Base-by-base conservation (phyloP, 129 eudicot species). In the Silybum marianum region DNA sequence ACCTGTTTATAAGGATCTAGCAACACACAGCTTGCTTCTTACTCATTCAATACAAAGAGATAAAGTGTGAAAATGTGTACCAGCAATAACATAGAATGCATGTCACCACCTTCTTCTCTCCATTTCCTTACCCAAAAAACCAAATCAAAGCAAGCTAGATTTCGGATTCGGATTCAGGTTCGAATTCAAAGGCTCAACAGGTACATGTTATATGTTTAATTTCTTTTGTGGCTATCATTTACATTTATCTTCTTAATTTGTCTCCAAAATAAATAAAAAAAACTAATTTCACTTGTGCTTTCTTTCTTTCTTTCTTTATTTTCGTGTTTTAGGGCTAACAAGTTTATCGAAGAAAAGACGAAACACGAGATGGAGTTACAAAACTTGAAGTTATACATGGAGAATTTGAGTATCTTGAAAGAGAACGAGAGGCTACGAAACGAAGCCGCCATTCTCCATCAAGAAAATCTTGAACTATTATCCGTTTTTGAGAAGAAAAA, bases 361-460 rank as follows among this genome's bases (percentile, higher is more conserved):
- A 88, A 75, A 75, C 75, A 60, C 24, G 76, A 84, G 69, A 78
- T 91, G 88, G 88, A 85, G 69, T 69, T 83, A 36, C 75, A 77
- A 75, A 90, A 90, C 84, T 65, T 88, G 90, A 85, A 88, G 87
- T 75, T 90, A 79, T 85, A 82, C 79, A 72, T 85, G 81, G 86
- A 80, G 85, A 91, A 91, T 88, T 72, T 85, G 82, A 85, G 82
- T 58, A 91, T 91, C 69, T 77, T 88, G 75, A 81, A 85, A 82
- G 91, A 88, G 85, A 91, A 91, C 86, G 90, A 90, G 67, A 91
- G 71, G 86, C 81, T 91, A 65, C 83, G 88, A 74, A 74, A 86
- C 63, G 86, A 80, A 82, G 93, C 93, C 76, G 62, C 74, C 51
- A 46, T 79, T 30, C 97, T 91, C 68, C 88, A 79, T 74, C 85